Conservation (phyloP, 345 rosid species). For the Turritis glabra region DNA sequence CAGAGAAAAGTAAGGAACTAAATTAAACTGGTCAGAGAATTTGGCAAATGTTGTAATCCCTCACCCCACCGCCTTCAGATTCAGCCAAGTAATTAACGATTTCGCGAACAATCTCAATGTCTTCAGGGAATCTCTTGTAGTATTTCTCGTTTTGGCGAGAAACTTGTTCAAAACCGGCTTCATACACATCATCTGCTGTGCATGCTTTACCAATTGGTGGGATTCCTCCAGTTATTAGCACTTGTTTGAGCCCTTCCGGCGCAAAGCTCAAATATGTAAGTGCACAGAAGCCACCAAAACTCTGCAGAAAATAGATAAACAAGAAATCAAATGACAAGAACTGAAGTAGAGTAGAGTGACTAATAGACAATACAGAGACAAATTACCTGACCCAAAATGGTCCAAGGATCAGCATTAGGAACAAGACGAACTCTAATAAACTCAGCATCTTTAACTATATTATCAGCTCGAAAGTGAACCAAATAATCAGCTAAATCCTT, state of each 20-base stretch:
- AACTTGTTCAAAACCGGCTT: slow-evolving; percentile 57
- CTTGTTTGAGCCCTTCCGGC: slow-evolving; percentile 89
- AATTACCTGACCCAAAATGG: slow-evolving; percentile 81
- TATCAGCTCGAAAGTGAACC: slow-evolving; percentile 80
- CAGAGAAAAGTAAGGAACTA: slow-evolving; percentile 6
- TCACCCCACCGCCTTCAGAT: slow-evolving; percentile 87
- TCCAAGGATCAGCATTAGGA: slow-evolving; percentile 86
- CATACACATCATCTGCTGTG: slow-evolving; percentile 70
- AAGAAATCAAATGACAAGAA: background rate
- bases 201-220: slow-evolving; percentile 78
- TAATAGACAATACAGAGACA: background rate
- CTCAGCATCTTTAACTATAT: slow-evolving; percentile 88
- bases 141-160: slow-evolving; percentile 79
- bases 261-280: slow-evolving; percentile 87
- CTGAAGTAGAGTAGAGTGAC: background rate
- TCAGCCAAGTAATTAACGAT: slow-evolving; percentile 65
- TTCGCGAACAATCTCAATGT: slow-evolving; percentile 64
- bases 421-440: slow-evolving; percentile 72
- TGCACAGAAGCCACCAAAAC: slow-evolving; percentile 95
- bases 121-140: slow-evolving; percentile 88
- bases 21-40: background rate
- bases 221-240: slow-evolving; percentile 86
- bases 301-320: slow-evolving; percentile 47
- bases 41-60: slow-evolving; percentile 26
- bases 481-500: slow-evolving; percentile 62